These are phyloP conservation scores for Sugiyamaella xylanicola DNA, from an alignment of 1,139 yeast species.

Conservation along the genomic window DNA sequence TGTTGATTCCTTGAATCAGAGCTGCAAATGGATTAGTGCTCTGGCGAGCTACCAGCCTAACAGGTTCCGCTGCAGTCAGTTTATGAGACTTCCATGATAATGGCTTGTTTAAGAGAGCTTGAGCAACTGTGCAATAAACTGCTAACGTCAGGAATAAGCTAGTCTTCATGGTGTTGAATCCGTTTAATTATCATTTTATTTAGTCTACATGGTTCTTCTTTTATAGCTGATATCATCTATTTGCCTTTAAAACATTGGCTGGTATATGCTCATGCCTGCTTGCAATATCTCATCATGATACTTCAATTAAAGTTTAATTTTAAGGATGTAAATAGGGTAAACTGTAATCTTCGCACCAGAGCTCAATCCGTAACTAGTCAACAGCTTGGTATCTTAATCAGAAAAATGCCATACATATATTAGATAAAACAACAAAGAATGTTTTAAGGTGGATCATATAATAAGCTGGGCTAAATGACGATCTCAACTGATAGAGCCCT, in stretches of 20 bases:
- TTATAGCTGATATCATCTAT: background rate
- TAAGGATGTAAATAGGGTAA: background rate
- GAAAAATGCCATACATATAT: background rate
- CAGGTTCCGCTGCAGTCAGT: too few relatives aligned
- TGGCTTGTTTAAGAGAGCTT: conserved; percentile 3
- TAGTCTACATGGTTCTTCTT: background rate
- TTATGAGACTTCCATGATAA: background rate
- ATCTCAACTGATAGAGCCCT: background rate
- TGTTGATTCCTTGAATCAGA: background rate
- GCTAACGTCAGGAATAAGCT: background rate
- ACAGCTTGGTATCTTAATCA: background rate
- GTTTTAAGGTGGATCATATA: background rate
- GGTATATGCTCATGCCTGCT: background rate
- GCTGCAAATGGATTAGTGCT: background rate
- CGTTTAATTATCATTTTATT: background rate
- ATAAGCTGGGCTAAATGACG: background rate
- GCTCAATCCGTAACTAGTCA: too few relatives aligned
- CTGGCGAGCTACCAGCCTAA: conserved; percentile 1
- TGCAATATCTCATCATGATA: background rate
- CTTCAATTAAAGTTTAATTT: background rate
- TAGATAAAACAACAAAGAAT: background rate
- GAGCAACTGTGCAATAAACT: background rate
- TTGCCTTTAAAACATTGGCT: background rate
- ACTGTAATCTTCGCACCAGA: background rate
- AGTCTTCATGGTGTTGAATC: background rate